Evolutionary conservation across 2,329 filamentous ascomycete genomes (phyloP).

Genomic region (Rhexocercosporidium sp.): DNA sequence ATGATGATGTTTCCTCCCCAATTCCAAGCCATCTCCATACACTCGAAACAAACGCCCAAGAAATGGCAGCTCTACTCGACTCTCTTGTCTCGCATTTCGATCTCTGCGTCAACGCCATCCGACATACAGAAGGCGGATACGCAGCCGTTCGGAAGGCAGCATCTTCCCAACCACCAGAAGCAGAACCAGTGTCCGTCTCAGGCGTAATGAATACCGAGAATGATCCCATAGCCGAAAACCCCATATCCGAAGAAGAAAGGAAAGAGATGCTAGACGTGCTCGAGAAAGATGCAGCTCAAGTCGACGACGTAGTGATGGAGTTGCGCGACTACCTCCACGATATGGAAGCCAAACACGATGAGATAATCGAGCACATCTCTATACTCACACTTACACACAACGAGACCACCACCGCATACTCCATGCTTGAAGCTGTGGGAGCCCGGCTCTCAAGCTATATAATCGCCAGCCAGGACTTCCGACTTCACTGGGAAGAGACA

Average conservation of each 20-base stretch:
- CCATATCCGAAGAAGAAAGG: conserved; percentile 77
- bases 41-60: conserved; percentile 65
- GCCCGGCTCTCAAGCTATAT: conserved; percentile 69
- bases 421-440: conserved; percentile 70
- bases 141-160: conserved; percentile 72
- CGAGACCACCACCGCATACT: conserved; percentile 66
- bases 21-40: conserved; percentile 53
- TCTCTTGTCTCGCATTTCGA: conserved; percentile 90
- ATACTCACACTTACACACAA: conserved; percentile 59
- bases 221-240: conserved; percentile 60
- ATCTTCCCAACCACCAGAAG: conserved; percentile 58
- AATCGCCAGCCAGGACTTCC: conserved; percentile 67
- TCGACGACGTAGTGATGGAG: conserved; percentile 69
- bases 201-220: conserved; percentile 63
- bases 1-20: conserved; percentile 37
- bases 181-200: conserved; percentile 65
- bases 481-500: conserved; percentile 74
- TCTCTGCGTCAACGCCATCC: conserved; percentile 87
- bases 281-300: conserved; percentile 69
- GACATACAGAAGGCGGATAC: conserved; percentile 83
- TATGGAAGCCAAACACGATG: conserved; percentile 75
- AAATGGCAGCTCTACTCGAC: conserved; percentile 81
- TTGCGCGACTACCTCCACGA: conserved; percentile 76
- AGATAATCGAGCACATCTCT: conserved; percentile 67
- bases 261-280: conserved; percentile 85